These are phyloP conservation scores for Aspergillus nanangensis DNA, from an alignment of 495 filamentous ascomycete genomes.

Conservation along the genomic window DNA sequence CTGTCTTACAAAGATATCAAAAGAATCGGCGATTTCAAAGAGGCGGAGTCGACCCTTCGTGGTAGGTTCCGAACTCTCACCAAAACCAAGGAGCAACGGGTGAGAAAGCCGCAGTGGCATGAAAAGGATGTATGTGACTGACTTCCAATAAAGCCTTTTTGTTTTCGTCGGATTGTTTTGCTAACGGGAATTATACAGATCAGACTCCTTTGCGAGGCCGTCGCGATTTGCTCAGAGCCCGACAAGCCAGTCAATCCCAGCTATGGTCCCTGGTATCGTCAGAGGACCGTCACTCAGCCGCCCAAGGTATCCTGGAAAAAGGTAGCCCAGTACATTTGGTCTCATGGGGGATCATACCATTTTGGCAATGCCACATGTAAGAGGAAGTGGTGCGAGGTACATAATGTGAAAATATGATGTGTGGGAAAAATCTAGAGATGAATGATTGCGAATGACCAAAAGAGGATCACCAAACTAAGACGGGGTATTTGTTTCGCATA, in stretches of 20 bases:
- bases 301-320: constrained; percentile 77
- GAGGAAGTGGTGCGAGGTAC: constrained; percentile 62
- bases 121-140: constrained; percentile 65
- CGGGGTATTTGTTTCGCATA: not conserved
- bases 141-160: no score
- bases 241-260: constrained; percentile 3
- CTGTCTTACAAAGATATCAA: constrained; percentile 81
- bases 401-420: constrained; percentile 15
- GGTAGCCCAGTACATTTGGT: constrained; percentile 66
- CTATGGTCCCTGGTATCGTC: constrained; percentile 2
- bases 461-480: not conserved
- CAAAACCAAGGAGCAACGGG: constrained; percentile 66
- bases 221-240: constrained; percentile 27
- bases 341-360: constrained; percentile 70
- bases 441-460: not conserved
- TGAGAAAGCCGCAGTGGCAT: constrained; percentile 75
- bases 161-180: not conserved
- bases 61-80: constrained; percentile 77
- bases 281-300: constrained; percentile 3
- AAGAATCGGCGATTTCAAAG: constrained; percentile 55
- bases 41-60: constrained; percentile 84
- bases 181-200: constrained; percentile 24
- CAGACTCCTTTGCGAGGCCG: constrained; percentile 32
- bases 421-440: not conserved
- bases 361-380: constrained; percentile 88